phyloP scores from a whole-genome alignment of 2,329 filamentous ascomycete genomes.

The Volutella citrinella region DNA sequence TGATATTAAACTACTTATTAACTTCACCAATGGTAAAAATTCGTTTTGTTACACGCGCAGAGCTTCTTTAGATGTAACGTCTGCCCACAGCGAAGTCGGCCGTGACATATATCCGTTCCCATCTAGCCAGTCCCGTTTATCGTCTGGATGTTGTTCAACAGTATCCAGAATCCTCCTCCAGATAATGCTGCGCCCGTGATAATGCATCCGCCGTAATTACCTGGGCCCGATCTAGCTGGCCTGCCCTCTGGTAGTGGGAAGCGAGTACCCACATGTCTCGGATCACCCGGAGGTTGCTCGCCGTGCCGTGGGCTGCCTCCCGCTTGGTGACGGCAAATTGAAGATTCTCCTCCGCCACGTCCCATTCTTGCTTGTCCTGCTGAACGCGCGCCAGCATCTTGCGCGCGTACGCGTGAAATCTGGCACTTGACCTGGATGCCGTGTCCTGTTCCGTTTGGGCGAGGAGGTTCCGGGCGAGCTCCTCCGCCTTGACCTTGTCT shows the following conservation, averaged over 20 bases:
- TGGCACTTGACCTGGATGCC: constrained; percentile 25
- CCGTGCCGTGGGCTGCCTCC: constrained; percentile 33
- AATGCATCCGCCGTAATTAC: constrained; percentile 31
- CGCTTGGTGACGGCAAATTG: constrained; percentile 31
- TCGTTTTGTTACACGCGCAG: too few species aligned
- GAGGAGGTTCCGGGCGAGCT: constrained; percentile 28
- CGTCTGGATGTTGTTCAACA: too few species aligned
- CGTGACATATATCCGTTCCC: too few species aligned
- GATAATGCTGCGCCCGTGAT: constrained; percentile 28
- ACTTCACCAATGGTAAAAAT: too few species aligned
- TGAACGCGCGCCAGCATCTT: constrained; percentile 37
- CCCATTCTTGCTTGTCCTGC: constrained; percentile 31
- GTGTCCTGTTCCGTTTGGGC: constrained; percentile 21
- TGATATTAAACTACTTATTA: too few species aligned
- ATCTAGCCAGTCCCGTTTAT: too few species aligned
- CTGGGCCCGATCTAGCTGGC: constrained; percentile 25
- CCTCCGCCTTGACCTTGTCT: constrained; percentile 29
- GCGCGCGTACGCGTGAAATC: constrained; percentile 37
- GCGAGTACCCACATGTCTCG: constrained; percentile 39
- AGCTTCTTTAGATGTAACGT: too few species aligned
- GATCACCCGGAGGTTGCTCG: constrained; percentile 33
- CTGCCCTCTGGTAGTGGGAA: constrained; percentile 30
- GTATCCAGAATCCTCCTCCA: too few species aligned
- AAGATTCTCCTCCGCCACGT: constrained; percentile 31
- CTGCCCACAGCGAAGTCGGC: too few species aligned